A percentile compares a stretch with the other conserved stretches of the same genome.
Evolutionary conservation across 106 monocot species (phyloP).

Genomic region (Chionographis japonica): DNA sequence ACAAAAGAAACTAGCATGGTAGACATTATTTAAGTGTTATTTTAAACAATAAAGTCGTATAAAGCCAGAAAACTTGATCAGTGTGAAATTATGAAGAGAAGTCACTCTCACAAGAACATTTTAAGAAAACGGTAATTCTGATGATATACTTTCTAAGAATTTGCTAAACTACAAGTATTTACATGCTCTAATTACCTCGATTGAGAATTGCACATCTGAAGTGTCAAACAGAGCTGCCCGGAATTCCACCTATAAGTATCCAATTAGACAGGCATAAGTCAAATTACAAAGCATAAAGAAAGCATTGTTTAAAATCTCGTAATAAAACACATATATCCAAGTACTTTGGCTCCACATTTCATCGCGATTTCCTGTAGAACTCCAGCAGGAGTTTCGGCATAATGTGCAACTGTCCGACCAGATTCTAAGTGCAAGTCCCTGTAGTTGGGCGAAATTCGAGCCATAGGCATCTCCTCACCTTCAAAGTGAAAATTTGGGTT

Average conservation of each 20-base stretch:
- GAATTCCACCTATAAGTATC: constrained; percentile 55
- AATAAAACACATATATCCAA: not conserved
- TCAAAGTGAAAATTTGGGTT: constrained; percentile 16
- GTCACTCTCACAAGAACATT: too few relatives aligned
- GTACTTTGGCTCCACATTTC: constrained; percentile 81
- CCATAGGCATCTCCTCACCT: constrained; percentile 44
- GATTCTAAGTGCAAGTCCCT: constrained; percentile 27
- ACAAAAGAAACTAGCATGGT: too few relatives aligned
- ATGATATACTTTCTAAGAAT: too few relatives aligned
- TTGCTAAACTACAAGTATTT: too few relatives aligned
- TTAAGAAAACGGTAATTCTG: too few relatives aligned
- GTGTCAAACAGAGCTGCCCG: constrained; percentile 51
- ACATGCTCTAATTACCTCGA: constrained; percentile 46
- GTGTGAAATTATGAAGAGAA: too few relatives aligned
- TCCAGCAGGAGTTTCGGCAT: constrained; percentile 46
- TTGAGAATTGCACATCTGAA: constrained; percentile 52
- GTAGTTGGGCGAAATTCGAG: constrained; percentile 27
- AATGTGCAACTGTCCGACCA: constrained; percentile 16
- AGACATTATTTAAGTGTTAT: too few relatives aligned
- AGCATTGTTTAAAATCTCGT: not conserved
- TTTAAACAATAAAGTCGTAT: too few relatives aligned
- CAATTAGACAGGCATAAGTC: not conserved
- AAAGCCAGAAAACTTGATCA: too few relatives aligned
- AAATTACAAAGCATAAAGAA: constrained; percentile 1
- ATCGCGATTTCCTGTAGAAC: constrained; percentile 63